Base-by-base conservation (phyloP, 768 basidiomycete genomes). In the Lyophyllum semitale region DNA sequence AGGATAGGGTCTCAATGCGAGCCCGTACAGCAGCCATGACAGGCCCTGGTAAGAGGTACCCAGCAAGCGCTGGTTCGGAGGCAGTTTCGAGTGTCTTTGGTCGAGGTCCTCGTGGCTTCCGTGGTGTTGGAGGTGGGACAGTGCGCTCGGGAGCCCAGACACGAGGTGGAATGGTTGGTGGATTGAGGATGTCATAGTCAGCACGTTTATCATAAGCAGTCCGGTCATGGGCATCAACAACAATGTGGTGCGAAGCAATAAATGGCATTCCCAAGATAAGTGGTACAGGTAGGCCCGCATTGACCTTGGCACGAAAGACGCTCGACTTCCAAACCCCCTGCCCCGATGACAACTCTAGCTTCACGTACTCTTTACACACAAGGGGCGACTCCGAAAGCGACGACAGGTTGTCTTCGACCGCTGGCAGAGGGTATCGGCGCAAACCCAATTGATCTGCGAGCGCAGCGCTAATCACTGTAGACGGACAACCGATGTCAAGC, bases 221-320 rank as follows among this genome's bases (percentile, higher is more conserved):
- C 4, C 61, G 55, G 3, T 30, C 37, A 0, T 44, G 22, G n/a
- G 56, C 30, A 25, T 69, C 58, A 11, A 67, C 38, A 8, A 67
- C 51, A 37, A 69, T 51, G 22, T 59, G 50, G 38, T 66, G 55
- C 3, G 41, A 3, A 18, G 35, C n/a, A 22, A 67, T 53, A 45
- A 61, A 66, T 54, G 64, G 58, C 2, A 67, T 61, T 62, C 68
- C 67, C 3, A 70, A 55, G 2, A 70, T 35, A 12, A 70, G 13
- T 0, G 64, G 66, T 55, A 65, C 52, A 57, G 62, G 58, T 9
- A 68, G 46, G 2, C 46, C 46, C 8, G 30, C 42, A 23, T 46
- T 54, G 12, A 70, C 59, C 30, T 67, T 63, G 8, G 64, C 60
- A 25, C 55, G 29, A 33, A 62, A 20, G 20, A 53, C 33, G 22